Percentiles rank a stretch among this genome's conserved stretches.
Evolutionary conservation across 2,329 filamentous ascomycete species (phyloP).

Genomic region (Aspergillus cejpii): DNA sequence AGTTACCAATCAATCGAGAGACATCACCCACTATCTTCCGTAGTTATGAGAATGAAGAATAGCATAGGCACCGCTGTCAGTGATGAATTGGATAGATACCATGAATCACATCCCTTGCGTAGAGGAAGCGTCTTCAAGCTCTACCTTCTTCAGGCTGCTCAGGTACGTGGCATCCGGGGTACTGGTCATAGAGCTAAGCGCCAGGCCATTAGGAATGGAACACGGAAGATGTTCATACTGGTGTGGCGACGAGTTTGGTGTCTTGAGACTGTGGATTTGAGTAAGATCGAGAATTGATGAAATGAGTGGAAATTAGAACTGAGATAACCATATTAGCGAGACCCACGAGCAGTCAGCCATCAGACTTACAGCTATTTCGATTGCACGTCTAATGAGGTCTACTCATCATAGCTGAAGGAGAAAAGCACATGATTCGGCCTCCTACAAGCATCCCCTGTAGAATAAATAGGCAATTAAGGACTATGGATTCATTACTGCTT

Average conservation of each 20-base stretch:
- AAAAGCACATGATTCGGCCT: too few relatives aligned
- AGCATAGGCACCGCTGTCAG: slow-evolving; percentile 46
- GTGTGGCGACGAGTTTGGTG: slow-evolving; percentile 47
- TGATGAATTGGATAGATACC: slow-evolving; percentile 34
- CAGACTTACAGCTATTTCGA: not conserved
- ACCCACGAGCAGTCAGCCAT: not conserved
- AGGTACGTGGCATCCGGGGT: slow-evolving; percentile 41
- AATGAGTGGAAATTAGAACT: not conserved
- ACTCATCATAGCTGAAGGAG: too few relatives aligned
- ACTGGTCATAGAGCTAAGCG: slow-evolving; percentile 41
- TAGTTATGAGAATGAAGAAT: slow-evolving; percentile 58
- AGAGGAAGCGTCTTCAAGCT: not conserved
- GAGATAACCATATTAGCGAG: not conserved
- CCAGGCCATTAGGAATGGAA: slow-evolving; percentile 51
- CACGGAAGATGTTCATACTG: slow-evolving; percentile 55
- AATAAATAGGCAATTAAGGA: not conserved
- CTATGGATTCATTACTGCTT: too few relatives aligned
- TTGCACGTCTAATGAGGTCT: not conserved
- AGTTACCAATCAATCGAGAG: not conserved
- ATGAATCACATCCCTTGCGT: not conserved
- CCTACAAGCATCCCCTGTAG: too few relatives aligned
- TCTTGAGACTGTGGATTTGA: slow-evolving; percentile 51
- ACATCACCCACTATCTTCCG: slow-evolving; percentile 34
- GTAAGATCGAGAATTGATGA: slow-evolving; percentile 46
- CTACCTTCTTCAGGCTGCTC: slow-evolving; percentile 32